phyloP scores from a whole-genome alignment of 208 protist species.

The Leptomonas seymouri region DNA sequence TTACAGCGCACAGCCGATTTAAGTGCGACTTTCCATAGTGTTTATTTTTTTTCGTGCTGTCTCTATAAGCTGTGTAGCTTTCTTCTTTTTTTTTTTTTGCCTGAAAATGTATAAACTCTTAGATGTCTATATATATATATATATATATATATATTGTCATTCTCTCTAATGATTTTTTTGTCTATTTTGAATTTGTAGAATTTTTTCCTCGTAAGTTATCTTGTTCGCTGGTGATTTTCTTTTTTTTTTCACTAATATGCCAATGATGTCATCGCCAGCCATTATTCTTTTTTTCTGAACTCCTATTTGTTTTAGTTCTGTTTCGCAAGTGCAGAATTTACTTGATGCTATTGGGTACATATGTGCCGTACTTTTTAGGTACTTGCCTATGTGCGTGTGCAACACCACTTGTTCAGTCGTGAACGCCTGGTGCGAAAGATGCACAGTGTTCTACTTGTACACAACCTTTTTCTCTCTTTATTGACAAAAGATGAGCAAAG shows the following conservation, averaged over 20 bases:
- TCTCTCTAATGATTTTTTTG: background rate
- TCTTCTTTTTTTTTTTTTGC: background rate
- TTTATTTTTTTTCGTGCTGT: conserved; percentile 14
- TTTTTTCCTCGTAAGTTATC: background rate
- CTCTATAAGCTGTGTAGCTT: background rate
- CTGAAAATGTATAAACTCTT: background rate
- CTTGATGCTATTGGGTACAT: background rate
- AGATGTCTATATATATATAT: conserved; percentile 15
- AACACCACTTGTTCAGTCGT: background rate
- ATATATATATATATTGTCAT: conserved; percentile 9
- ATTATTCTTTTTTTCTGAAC: conserved; percentile 12
- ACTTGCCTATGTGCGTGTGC: background rate
- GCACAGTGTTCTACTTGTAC: background rate
- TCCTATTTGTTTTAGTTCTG: conserved; percentile 16
- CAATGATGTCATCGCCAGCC: background rate
- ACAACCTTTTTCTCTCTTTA: background rate
- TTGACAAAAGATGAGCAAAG: background rate
- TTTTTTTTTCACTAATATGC: background rate
- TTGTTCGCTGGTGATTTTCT: background rate
- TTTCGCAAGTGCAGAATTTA: conserved; percentile 12
- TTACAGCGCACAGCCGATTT: conserved; percentile 57
- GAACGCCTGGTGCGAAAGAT: background rate
- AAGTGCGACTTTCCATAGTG: conserved; percentile 17
- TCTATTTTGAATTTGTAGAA: background rate
- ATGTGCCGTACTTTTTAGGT: background rate